phyloP scores from a whole-genome alignment of 768 basidiomycete genomes.

The Leucocoprinus sp. region DNA sequence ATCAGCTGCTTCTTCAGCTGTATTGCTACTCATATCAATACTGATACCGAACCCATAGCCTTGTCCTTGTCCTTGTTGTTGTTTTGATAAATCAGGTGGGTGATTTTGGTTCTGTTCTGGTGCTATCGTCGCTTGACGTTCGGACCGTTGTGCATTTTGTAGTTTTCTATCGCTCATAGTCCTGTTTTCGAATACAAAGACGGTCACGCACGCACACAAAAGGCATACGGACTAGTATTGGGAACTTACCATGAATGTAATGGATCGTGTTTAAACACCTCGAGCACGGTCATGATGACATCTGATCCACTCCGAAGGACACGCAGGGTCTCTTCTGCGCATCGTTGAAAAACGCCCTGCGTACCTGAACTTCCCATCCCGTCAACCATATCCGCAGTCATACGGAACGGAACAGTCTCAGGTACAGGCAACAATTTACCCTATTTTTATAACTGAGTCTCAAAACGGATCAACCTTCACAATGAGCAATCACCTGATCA shows the following conservation, averaged over 20 bases:
- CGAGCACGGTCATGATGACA: slow-evolving; percentile 89
- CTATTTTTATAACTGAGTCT: slow-evolving; percentile 28
- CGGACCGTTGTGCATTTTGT: slow-evolving; percentile 43
- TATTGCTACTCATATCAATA: slow-evolving; percentile 56
- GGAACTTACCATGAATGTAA: slow-evolving; percentile 78
- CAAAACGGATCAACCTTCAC: background rate
- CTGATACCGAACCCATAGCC: slow-evolving; percentile 36
- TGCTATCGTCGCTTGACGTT: slow-evolving; percentile 26
- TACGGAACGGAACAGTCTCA: slow-evolving; percentile 89
- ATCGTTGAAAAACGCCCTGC: slow-evolving; percentile 90
- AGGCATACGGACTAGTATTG: no score
- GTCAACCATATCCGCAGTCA: slow-evolving; percentile 91
- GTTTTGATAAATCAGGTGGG: no score
- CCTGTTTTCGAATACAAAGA: slow-evolving; percentile 38
- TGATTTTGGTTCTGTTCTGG: no score
- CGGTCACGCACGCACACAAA: no score
- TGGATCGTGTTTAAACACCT: slow-evolving; percentile 96
- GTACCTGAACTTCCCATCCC: slow-evolving; percentile 88
- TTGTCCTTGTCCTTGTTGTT: no score
- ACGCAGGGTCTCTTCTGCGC: slow-evolving; percentile 89
- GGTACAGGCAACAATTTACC: slow-evolving; percentile 74
- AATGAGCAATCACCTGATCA: slow-evolving; percentile 55
- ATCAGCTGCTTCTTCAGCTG: slow-evolving; percentile 82
- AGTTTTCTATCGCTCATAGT: slow-evolving; percentile 73
- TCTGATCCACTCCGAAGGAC: slow-evolving; percentile 81